Percentiles rank a stretch among this genome's conserved stretches.
phyloP scores from a whole-genome alignment of 2,329 filamentous ascomycete species.

The Dendryphion nanum region DNA sequence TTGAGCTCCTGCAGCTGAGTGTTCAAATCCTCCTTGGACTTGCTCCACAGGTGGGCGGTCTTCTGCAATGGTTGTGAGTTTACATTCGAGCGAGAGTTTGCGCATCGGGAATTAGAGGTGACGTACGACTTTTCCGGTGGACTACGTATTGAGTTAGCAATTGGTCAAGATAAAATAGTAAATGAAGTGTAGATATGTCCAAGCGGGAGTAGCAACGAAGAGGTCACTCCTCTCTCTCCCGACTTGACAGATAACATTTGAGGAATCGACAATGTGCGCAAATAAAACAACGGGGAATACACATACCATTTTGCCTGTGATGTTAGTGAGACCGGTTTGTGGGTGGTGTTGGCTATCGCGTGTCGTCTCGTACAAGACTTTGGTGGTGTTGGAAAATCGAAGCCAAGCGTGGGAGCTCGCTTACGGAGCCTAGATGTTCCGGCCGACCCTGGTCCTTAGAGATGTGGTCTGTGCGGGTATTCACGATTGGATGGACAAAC shows the following conservation, averaged over 20 bases:
- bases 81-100: conserved; percentile 27
- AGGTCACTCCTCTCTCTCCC: background rate
- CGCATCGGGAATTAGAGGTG: conserved; percentile 11
- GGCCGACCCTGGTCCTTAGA: no score
- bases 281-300: conserved; percentile 9
- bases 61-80: conserved; percentile 54
- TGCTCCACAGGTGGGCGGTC: conserved; percentile 94
- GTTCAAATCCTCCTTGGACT: conserved; percentile 97
- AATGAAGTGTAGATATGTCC: background rate
- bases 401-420: no score
- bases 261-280: conserved; percentile 3
- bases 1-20: conserved; percentile 57
- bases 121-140: conserved; percentile 65
- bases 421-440: no score
- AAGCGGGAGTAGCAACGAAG: background rate
- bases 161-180: conserved; percentile 1
- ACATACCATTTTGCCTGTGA: conserved; percentile 40
- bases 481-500: no score
- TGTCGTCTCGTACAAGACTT: conserved; percentile 31
- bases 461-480: no score
- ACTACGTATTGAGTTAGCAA: conserved; percentile 47
- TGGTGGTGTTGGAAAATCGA: no score
- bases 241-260: background rate
- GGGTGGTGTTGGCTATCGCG: conserved; percentile 37
- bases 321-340: conserved; percentile 36